Evolutionary conservation across 129 eudicot species (phyloP), one percentile per base, ranked within the genome.

Genomic region (Cynara cardunculus): DNA sequence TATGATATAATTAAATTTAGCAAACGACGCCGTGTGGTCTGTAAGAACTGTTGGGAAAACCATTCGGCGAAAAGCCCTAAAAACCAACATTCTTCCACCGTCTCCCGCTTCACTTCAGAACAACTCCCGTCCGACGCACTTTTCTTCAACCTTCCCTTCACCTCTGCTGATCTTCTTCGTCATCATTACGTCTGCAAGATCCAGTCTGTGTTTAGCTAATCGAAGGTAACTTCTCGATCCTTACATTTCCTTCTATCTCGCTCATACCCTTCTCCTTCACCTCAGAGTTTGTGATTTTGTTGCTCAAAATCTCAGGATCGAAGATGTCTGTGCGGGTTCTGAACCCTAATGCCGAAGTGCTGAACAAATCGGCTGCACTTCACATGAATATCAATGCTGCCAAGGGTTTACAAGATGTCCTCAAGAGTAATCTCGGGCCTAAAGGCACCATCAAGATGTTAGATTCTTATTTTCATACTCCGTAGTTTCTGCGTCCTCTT

Each of bases 331-430:
- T 94, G 0, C 86, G 94, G 72, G 89, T 90, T 27, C 82, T 94
- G 75, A 94, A 94, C 80, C 97, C 97, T 69, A 94, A 94, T 79
- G 97, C 98, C 7, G 98, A 94, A 70, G 97, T 94, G 53, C 85
- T 94, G 59, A 94, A 94, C 98, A 94, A 94, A 86, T 89, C 93
- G 6, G 94, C 90, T 19, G 97, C 98, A 4, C 97, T 94, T 80
- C 98, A 92, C 82, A 94, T 91, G 95, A 94, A 91, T 85, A 94
- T 94, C 82, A 94, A 94, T 44, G 98, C 97, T 61, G 93, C 98
- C n/a, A 94, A 88, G 85, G 96, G 98, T 34, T 87, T 94, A 70
- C 98, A 94, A 31, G 97, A 94, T 72, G 97, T 94, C 64, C 97
- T 94, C 83, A 94, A 89, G 85, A 85, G 93, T 74, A 94, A 94